Conservation (phyloP, 305 asterid species). For the Fraxinus angustifolia region DNA sequence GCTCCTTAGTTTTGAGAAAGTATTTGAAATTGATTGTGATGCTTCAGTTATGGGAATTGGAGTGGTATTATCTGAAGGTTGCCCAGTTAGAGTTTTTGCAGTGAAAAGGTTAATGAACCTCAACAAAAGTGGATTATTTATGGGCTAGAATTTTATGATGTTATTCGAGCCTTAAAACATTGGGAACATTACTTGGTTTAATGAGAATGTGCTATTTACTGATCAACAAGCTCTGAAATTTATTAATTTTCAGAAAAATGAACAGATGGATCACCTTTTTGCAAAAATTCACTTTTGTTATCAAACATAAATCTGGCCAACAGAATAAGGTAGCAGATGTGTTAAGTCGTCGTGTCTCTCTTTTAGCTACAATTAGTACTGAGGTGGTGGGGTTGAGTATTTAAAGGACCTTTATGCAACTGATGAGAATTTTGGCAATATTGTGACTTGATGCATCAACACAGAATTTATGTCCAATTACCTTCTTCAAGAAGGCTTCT, state of each 20-base stretch:
- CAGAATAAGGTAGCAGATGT: slow-evolving; percentile 11
- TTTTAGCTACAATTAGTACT: neutral
- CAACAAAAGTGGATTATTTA: neutral
- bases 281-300: neutral
- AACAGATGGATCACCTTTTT: neutral
- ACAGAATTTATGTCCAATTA: neutral
- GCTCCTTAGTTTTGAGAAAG: neutral
- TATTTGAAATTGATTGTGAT: neutral
- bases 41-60: neutral
- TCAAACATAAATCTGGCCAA: slow-evolving; percentile 7
- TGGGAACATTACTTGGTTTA: slow-evolving; percentile 17
- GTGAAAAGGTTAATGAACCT: slow-evolving; percentile 1
- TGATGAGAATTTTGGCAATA: neutral
- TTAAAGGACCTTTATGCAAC: neutral
- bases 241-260: slow-evolving; percentile 5
- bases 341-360: neutral
- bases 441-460: neutral
- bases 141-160: slow-evolving; percentile 7
- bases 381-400: neutral
- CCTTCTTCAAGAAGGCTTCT: neutral
- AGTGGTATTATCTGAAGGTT: neutral
- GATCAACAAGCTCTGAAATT: slow-evolving; percentile 16
- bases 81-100: neutral
- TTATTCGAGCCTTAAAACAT: slow-evolving; percentile 5
- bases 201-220: neutral